Base-by-base conservation (phyloP, 306 rosid genomes). In the Ceratonia siliqua region DNA sequence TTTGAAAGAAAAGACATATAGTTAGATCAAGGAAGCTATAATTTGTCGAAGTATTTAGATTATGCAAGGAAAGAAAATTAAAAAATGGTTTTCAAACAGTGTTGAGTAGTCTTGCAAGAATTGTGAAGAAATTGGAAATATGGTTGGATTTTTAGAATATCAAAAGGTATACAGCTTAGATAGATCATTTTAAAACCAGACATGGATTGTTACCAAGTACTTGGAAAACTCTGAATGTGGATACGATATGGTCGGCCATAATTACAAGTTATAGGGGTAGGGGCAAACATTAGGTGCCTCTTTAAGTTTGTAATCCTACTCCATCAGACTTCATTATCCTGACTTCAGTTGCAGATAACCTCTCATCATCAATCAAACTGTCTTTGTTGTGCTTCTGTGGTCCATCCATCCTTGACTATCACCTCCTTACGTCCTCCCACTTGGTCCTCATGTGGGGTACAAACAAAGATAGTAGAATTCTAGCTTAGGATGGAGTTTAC, bases 261-360 rank as follows among this genome's bases (percentile, higher is more conserved):
- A 76, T 59, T 50, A 43, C 15, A 65, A 71, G 75, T 46, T 53
- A 12, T 22, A 67, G 35, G 41, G 55, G 7, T 53, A 62, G 54
- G 82, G 72, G 54, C 57, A 61, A 81, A 28, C 53, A 74, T 46
- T 76, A 79, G 79, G 69, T 72, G 61, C 41, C 72, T 79, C 79
- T 71, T 83, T 76, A 66, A 79, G 82, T 82, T 76, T 83, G 70
- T 72, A 59, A 83, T 79, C 77, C 82, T n/a, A n/a, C n/a, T n/a
- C n/a, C n/a, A 71, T 74, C 17, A 56, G 66, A n/a, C n/a, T 62
- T 55, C 48, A 81, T 76, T n/a, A n/a, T n/a, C n/a, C n/a, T n/a
- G 53, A 74, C 74, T 68, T 71, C 66, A 82, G 66, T 82, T 71
- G 75, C 41, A 36, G 2, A 42, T 50, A 63, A 72, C 64, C 36